These are phyloP conservation scores for Paraphoma chrysanthemicola DNA, from an alignment of 2,329 filamentous ascomycete genomes.

Conservation along the genomic window DNA sequence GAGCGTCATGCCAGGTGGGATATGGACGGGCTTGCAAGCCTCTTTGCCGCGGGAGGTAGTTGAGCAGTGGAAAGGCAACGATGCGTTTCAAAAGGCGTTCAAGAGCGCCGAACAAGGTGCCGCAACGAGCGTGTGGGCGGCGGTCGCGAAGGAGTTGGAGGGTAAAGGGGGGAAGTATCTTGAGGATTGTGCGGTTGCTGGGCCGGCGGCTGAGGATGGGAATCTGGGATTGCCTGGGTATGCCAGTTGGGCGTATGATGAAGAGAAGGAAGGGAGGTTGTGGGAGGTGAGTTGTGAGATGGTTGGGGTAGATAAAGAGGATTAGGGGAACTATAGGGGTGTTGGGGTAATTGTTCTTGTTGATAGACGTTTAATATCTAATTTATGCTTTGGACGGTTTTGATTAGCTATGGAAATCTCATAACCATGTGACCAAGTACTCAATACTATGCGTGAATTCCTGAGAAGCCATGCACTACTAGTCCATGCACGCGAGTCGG, in stretches of 20 bases:
- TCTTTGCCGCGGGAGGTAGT: conserved; percentile 7
- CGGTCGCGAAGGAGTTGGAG: conserved; percentile 52
- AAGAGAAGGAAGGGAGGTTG: conserved; percentile 36
- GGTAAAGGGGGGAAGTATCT: conserved; percentile 58
- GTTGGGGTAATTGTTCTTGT: no score
- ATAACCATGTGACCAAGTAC: no score
- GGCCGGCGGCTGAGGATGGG: conserved; percentile 23
- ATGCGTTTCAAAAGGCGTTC: conserved; percentile 13
- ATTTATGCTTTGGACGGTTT: no score
- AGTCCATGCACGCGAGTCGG: no score
- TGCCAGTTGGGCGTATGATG: conserved; percentile 31
- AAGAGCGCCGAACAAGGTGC: conserved; percentile 54
- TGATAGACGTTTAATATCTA: no score
- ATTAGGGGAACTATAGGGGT: neutral
- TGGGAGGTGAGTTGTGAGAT: conserved; percentile 28
- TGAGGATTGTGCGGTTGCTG: conserved; percentile 39
- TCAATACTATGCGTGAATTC: no score
- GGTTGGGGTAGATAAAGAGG: neutral
- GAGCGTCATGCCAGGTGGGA: conserved; percentile 58
- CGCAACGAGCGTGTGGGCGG: conserved; percentile 57
- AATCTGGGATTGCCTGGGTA: conserved; percentile 26
- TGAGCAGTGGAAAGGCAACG: conserved; percentile 9
- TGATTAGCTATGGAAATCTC: no score
- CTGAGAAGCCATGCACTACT: no score
- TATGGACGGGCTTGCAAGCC: conserved; percentile 42